Conservation (phyloP, 441 rosid species). For the Theobroma grandiflorum region DNA sequence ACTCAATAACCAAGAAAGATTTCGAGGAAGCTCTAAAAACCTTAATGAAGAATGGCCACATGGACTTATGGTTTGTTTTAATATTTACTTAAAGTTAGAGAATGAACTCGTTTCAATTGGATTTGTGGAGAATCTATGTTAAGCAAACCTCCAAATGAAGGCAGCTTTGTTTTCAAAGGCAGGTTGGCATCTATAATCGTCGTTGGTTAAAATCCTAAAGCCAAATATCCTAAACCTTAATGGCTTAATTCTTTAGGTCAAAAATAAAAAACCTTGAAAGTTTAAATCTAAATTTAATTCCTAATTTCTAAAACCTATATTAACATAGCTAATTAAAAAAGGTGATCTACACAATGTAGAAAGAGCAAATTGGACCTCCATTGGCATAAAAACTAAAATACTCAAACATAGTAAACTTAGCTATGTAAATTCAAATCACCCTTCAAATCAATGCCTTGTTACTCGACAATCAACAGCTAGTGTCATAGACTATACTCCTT, state of each 20-base stretch:
- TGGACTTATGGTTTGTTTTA: background rate
- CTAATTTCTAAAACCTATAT: background rate
- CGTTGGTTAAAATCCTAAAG: background rate
- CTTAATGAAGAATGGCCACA: background rate
- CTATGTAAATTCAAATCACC: background rate
- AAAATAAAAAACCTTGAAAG: background rate
- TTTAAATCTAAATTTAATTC: background rate
- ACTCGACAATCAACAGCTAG: no score
- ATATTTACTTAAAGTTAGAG: background rate
- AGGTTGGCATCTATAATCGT: background rate
- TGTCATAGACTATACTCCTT: no score
- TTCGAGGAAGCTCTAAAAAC: background rate
- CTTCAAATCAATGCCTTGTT: background rate
- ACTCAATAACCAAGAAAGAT: background rate
- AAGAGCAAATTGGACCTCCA: background rate
- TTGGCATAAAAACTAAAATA: background rate
- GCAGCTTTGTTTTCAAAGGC: background rate
- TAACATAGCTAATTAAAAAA: background rate
- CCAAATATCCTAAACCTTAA: background rate
- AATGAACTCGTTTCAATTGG: background rate
- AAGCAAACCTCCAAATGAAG: background rate
- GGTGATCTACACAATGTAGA: background rate
- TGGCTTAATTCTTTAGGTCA: background rate
- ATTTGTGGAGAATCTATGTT: background rate
- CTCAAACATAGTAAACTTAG: background rate